phyloP scores from a whole-genome alignment of 2,329 filamentous ascomycete genomes.

The Penicillium sp. region DNA sequence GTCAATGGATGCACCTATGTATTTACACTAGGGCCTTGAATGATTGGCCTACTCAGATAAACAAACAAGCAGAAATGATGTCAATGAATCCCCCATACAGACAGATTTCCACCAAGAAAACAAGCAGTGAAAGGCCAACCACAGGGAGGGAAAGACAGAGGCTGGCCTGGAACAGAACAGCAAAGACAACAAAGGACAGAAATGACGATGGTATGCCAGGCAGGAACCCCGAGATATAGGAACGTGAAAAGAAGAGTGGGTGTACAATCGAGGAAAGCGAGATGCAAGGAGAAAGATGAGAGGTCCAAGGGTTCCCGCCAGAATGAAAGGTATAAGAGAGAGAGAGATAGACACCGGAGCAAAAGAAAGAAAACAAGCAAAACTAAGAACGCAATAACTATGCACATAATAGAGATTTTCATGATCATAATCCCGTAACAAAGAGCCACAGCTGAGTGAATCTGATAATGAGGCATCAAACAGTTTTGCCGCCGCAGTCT shows the following conservation, averaged over 20 bases:
- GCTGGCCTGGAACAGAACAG: not conserved
- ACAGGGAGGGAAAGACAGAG: not conserved
- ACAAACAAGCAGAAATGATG: not conserved
- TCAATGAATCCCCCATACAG: not conserved
- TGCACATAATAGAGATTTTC: conserved; percentile 11
- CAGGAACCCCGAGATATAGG: not conserved
- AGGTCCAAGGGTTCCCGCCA: not conserved
- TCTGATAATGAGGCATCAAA: conserved; percentile 35
- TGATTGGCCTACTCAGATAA: not conserved
- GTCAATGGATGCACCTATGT: not conserved
- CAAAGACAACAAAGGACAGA: not conserved
- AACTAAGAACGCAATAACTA: not conserved
- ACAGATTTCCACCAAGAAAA: not conserved
- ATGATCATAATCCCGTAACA: conserved; percentile 22
- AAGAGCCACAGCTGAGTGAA: not conserved
- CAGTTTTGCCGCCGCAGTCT: conserved; percentile 74
- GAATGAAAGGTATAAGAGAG: not conserved
- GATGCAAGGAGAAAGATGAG: not conserved
- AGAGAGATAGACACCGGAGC: conserved; percentile 1
- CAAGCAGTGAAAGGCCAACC: not conserved
- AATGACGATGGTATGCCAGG: not conserved
- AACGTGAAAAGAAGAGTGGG: not conserved
- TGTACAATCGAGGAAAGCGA: not conserved
- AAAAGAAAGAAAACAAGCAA: not conserved
- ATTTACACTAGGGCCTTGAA: not conserved